Conservation (phyloP, 164 flowering plant genomes). For the Umbilicus rupestris region DNA sequence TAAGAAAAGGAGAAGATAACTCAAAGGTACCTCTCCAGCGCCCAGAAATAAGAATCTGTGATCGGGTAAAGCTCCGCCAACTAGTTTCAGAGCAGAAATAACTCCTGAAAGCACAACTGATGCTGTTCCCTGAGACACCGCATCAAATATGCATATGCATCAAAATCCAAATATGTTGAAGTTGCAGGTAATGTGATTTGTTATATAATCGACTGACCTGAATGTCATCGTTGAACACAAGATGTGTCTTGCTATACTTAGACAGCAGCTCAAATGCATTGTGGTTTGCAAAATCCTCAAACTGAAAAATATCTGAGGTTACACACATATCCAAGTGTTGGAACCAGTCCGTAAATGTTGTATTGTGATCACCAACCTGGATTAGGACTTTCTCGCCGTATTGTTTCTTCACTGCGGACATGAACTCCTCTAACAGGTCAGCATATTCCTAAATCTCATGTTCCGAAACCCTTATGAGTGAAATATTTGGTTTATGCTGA, state of each 20-base stretch:
- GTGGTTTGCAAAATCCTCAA: slow-evolving; percentile 90
- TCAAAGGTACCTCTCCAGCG: slow-evolving; percentile 99
- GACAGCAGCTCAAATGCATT: slow-evolving; percentile 72
- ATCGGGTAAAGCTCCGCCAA: slow-evolving; percentile 63
- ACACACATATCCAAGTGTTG: no score
- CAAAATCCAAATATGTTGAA: not conserved
- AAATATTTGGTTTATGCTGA: no score
- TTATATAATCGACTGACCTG: slow-evolving; percentile 41
- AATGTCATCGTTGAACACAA: slow-evolving; percentile 89
- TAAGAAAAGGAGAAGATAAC: not conserved
- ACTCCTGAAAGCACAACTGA: slow-evolving; percentile 81
- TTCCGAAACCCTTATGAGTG: not conserved
- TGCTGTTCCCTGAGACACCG: slow-evolving; percentile 66
- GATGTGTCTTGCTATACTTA: slow-evolving; percentile 59
- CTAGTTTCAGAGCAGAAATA: slow-evolving; percentile 48
- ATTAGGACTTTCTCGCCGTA: slow-evolving; percentile 76
- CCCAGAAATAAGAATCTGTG: slow-evolving; percentile 81
- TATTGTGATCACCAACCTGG: slow-evolving; percentile 35
- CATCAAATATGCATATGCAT: not conserved
- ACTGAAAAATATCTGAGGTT: slow-evolving; percentile 30
- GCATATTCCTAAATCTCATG: slow-evolving; percentile 52
- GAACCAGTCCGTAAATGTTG: no score
- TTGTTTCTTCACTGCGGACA: slow-evolving; percentile 69
- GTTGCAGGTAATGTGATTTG: no score
- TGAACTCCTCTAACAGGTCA: slow-evolving; percentile 71